Evolutionary conservation across 305 asterid genomes (phyloP).

Genomic region (Fraxinus ornus): DNA sequence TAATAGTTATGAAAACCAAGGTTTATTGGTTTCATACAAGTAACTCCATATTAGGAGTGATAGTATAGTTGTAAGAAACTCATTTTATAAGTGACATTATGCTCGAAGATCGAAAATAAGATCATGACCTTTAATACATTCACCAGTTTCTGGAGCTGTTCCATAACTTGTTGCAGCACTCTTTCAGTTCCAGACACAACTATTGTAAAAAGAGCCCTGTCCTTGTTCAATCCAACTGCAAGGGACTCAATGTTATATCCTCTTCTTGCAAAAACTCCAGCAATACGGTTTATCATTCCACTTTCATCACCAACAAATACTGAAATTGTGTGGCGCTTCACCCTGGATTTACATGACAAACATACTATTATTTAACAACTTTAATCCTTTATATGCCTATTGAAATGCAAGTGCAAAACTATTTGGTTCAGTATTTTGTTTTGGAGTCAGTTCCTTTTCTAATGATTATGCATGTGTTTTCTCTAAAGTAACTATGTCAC

Average conservation of each 20-base stretch:
- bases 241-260: constrained; percentile 97
- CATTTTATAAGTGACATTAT: not conserved
- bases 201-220: constrained; percentile 90
- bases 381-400: not conserved
- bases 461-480: not conserved
- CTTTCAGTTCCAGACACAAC: constrained; percentile 90
- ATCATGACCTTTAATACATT: constrained; percentile 77
- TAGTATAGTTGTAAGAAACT: not conserved
- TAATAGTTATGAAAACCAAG: not conserved
- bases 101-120: constrained; percentile 15
- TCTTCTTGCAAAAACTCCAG: constrained; percentile 96
- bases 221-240: constrained; percentile 96
- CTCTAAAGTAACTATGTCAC: not conserved
- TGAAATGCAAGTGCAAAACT: not conserved
- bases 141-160: constrained; percentile 90
- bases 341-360: constrained; percentile 46
- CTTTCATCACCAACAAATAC: constrained; percentile 99
- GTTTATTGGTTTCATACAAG: not conserved
- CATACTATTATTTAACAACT: not conserved
- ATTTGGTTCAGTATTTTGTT: not conserved
- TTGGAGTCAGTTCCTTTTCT: not conserved
- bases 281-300: constrained; percentile 96
- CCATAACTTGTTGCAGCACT: constrained; percentile 77
- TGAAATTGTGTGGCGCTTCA: constrained; percentile 74
- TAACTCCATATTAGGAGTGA: constrained; percentile 4